Evolutionary conservation across 1,139 yeast genomes (phyloP).

Genomic region (Taphrina deformans): DNA sequence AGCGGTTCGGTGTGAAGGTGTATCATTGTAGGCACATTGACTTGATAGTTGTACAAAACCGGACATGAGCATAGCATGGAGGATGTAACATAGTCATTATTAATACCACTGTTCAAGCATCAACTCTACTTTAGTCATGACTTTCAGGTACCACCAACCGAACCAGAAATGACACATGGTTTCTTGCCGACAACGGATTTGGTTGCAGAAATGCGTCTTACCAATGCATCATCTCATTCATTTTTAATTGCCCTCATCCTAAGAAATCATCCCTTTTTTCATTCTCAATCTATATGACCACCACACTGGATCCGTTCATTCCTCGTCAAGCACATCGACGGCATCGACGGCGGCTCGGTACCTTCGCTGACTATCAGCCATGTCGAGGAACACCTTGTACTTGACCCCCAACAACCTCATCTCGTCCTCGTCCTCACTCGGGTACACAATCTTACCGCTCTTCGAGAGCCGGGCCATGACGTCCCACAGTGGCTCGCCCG

Average conservation of each 20-base stretch:
- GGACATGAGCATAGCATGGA: not conserved
- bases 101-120: too few species aligned
- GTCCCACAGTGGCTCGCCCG: slow-evolving; percentile 61
- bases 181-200: too few species aligned
- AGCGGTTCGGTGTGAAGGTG: too few species aligned
- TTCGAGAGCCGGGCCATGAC: slow-evolving; percentile 84
- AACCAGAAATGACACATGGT: too few species aligned
- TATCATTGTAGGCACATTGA: not conserved
- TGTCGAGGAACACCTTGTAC: slow-evolving; percentile 80
- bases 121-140: too few species aligned
- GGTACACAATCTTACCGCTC: slow-evolving; percentile 73
- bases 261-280: too few species aligned
- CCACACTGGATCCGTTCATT: not conserved
- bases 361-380: slow-evolving; percentile 73
- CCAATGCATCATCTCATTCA: not conserved
- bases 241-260: too few species aligned
- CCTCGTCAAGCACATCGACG: slow-evolving; percentile 8
- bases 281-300: not conserved
- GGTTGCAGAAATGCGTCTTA: too few species aligned
- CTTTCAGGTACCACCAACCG: too few species aligned
- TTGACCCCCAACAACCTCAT: slow-evolving; percentile 70
- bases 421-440: slow-evolving; percentile 64
- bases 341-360: slow-evolving; percentile 68
- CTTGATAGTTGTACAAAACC: not conserved
- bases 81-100: not conserved